These are phyloP conservation scores for Erigeron philadelphicus DNA, from an alignment of 140 eudicot genomes.

Conservation along the genomic window DNA sequence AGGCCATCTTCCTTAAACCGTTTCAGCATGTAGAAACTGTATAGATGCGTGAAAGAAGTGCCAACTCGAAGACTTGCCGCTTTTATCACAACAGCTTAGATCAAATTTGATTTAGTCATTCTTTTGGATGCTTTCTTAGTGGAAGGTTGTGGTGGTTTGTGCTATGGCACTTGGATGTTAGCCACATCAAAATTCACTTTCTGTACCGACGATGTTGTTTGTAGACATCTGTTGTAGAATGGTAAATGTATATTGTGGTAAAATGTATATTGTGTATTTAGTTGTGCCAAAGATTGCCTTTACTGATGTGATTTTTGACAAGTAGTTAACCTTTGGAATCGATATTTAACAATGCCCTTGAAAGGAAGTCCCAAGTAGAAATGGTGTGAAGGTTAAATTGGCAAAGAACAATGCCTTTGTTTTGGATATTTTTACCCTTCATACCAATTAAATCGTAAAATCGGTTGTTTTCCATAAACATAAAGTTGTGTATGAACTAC, in stretches of 20 bases:
- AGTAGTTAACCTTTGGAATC: neutral
- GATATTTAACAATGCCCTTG: neutral
- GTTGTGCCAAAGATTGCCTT: neutral
- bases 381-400: too few relatives aligned
- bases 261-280: neutral
- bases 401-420: too few relatives aligned
- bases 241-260: neutral
- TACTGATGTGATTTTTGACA: neutral
- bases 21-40: conserved; percentile 10
- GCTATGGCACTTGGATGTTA: conserved; percentile 11
- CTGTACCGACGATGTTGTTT: conserved; percentile 14
- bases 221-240: conserved; percentile 14
- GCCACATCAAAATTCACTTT: conserved; percentile 4
- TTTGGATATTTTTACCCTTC: too few relatives aligned
- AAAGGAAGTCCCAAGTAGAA: too few relatives aligned
- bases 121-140: conserved; percentile 14
- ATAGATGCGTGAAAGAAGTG: conserved; percentile 8
- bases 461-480: too few relatives aligned
- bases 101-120: conserved; percentile 12
- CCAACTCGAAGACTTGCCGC: neutral
- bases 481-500: too few relatives aligned
- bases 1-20: neutral
- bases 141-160: conserved; percentile 12
- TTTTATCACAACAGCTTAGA: conserved; percentile 6
- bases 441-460: too few relatives aligned